Base-by-base conservation (phyloP, 2,329 filamentous ascomycete genomes). In the Botrytis paeoniae region DNA sequence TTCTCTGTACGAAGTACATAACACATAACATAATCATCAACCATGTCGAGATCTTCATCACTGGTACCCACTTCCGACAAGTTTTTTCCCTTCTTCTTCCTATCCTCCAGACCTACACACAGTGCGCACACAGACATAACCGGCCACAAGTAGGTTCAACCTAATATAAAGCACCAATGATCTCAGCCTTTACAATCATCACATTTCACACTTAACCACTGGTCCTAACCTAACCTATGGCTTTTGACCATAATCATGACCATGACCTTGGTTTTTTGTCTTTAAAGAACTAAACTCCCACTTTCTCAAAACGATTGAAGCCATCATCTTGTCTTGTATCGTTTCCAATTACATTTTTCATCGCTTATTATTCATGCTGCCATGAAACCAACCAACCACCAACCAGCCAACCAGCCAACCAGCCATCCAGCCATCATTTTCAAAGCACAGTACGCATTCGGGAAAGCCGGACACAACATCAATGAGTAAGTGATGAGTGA, bases 101-200 rank as follows among this genome's bases (percentile, higher is more conserved):
- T 32, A 12, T 29, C 45, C 63, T 51, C 63, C 39, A 45, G n/a
- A 10, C 18, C 39, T 32, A 32, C 45, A 39, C 51, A 57, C n/a
- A 57, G 51, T 57, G n/a, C 51, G 7, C 51, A 54, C 48, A 57
- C 51, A 57, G 51, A 57, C 45, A 68, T 39, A 22, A 35, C 64
- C 35, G n/a, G 45, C 35, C 45, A 39, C 9, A 54, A 54, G 45
- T 54, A 66, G 64, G 64, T 66, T 66, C 32, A 22, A 66, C 64
- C 64, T 66, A 66, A 65, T 35, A 63, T 62, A 20, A 66, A 39
- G n/a, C 37, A 68, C 64, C 64, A 68, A 68, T 68, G n/a, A 68
- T 43, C 45, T 39, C 35, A 29, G n/a, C 25, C 29, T 35, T 65
- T 32, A 65, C 25, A 35, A 43, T 37, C 32, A 39, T 68, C 43